These are phyloP conservation scores for Cercospora brassicicola DNA, from an alignment of 2,329 filamentous ascomycete species.

Conservation along the genomic window DNA sequence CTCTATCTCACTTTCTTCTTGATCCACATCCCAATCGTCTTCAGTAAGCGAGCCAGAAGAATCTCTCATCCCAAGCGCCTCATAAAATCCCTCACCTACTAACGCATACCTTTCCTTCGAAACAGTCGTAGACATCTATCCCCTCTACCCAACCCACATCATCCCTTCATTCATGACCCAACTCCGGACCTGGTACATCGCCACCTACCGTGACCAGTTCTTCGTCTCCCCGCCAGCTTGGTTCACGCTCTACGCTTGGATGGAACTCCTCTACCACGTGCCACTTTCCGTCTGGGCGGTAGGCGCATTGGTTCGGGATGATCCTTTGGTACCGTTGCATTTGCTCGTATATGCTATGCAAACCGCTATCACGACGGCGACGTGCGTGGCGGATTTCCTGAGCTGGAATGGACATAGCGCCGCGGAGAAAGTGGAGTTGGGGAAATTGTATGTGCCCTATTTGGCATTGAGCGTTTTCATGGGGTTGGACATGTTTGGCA, in stretches of 20 bases:
- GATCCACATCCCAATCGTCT: conserved; percentile 62
- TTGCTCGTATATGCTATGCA: conserved; percentile 61
- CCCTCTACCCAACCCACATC: conserved; percentile 57
- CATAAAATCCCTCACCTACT: neutral
- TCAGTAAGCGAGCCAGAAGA: conserved; percentile 48
- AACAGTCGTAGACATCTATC: conserved; percentile 61
- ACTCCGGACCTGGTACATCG: conserved; percentile 59
- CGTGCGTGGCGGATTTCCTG: conserved; percentile 62
- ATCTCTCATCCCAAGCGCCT: neutral
- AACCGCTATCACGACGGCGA: conserved; percentile 61
- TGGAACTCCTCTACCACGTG: conserved; percentile 62
- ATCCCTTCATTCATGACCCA: conserved; percentile 51
- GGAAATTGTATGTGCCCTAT: conserved; percentile 59
- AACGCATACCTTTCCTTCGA: neutral
- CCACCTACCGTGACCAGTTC: conserved; percentile 63
- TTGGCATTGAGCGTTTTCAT: conserved; percentile 55
- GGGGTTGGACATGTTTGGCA: conserved; percentile 44
- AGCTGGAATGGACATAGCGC: conserved; percentile 53
- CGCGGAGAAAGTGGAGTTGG: conserved; percentile 52
- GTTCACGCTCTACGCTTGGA: conserved; percentile 56
- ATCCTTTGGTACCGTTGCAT: conserved; percentile 59
- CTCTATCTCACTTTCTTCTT: conserved; percentile 61
- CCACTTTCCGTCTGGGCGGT: conserved; percentile 63
- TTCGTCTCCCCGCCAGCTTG: conserved; percentile 60
- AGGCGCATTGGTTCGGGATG: conserved; percentile 55